phyloP scores from a whole-genome alignment of 2,329 filamentous ascomycete species.

The Venturia asperata region DNA sequence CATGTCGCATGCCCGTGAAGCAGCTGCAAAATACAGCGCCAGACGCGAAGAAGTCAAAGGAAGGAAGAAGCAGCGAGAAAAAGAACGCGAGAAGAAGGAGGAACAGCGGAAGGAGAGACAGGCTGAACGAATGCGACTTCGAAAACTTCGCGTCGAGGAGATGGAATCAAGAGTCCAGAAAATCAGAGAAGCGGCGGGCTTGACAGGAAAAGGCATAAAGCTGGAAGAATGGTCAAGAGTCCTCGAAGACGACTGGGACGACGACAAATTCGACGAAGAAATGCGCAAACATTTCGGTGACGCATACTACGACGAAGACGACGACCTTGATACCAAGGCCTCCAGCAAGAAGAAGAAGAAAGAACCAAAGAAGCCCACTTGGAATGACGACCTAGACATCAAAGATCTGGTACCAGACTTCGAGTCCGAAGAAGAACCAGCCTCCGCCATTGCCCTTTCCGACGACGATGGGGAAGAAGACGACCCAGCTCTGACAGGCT shows the following conservation, averaged over 20 bases:
- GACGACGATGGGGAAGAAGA: slow-evolving; percentile 44
- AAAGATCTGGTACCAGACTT: slow-evolving; percentile 85
- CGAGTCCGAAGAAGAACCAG: slow-evolving; percentile 49
- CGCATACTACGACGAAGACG: slow-evolving; percentile 61
- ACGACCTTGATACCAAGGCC: slow-evolving; percentile 41
- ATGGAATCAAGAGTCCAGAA: slow-evolving; percentile 77
- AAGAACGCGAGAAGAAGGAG: slow-evolving; percentile 70
- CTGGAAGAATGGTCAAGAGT: slow-evolving; percentile 80
- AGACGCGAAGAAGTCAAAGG: slow-evolving; percentile 73
- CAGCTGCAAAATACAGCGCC: slow-evolving; percentile 73
- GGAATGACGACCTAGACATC: slow-evolving; percentile 98
- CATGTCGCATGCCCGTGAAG: slow-evolving; percentile 81
- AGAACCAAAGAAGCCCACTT: slow-evolving; percentile 74
- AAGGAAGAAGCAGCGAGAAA: slow-evolving; percentile 70
- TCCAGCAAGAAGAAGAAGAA: slow-evolving; percentile 43
- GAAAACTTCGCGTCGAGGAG: slow-evolving; percentile 85
- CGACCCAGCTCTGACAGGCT: slow-evolving; percentile 39
- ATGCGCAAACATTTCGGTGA: slow-evolving; percentile 87
- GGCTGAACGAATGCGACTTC: slow-evolving; percentile 73
- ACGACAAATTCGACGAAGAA: slow-evolving; percentile 81
- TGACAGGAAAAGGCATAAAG: slow-evolving; percentile 57
- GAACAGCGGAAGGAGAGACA: slow-evolving; percentile 67
- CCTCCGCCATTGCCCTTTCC: slow-evolving; percentile 50
- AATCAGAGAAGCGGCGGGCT: slow-evolving; percentile 82
- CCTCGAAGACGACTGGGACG: slow-evolving; percentile 81